These are phyloP conservation scores for Cunninghamia lanceolata DNA, from an alignment of 75 land plant species.

Conservation along the genomic window DNA sequence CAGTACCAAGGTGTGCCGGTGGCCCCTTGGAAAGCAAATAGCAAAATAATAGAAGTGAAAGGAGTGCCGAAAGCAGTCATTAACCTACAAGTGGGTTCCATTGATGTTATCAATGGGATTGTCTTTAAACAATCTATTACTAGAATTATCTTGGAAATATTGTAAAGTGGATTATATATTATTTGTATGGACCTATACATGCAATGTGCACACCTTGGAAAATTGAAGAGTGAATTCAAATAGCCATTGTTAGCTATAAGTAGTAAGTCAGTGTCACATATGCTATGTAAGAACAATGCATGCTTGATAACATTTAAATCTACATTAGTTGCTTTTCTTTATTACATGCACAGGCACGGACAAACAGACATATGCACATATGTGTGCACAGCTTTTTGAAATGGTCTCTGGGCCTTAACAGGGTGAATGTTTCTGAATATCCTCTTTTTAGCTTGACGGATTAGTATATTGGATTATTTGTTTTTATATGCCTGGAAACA, in stretches of 20 bases:
- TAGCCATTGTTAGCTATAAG: neutral
- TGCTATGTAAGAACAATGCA: neutral
- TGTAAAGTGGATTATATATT: neutral
- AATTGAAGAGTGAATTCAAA: neutral
- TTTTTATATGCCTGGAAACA: neutral
- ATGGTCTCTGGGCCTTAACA: neutral
- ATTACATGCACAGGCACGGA: neutral
- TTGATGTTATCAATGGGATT: neutral
- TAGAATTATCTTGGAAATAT: neutral
- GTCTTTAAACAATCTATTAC: neutral
- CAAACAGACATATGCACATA: neutral
- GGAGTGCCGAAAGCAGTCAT: neutral
- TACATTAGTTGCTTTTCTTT: neutral
- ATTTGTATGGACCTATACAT: neutral
- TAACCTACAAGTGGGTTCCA: neutral
- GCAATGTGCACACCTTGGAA: neutral
- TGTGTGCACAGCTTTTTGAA: neutral
- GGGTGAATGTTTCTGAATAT: neutral
- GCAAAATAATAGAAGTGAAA: neutral
- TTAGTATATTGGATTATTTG: neutral
- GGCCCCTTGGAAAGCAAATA: neutral
- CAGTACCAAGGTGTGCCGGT: neutral
- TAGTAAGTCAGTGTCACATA: neutral
- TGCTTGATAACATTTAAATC: neutral
- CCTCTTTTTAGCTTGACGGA: neutral